Conservation (phyloP, 768 basidiomycete species). For the Lentinus tigrinus region DNA sequence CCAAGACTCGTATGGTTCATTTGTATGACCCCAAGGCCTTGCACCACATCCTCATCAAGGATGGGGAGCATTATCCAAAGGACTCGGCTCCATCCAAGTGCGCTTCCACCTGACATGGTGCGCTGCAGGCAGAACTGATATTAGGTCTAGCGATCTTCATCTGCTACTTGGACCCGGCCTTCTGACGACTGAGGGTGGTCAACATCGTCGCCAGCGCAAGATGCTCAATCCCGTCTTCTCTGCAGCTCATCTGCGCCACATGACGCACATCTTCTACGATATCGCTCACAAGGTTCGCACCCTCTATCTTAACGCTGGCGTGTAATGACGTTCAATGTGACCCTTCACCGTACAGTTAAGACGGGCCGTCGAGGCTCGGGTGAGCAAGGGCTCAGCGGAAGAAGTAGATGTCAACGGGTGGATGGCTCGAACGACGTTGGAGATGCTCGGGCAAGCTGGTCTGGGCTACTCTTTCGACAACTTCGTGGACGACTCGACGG, state of each 20-base stretch:
- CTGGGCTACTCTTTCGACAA: slow-evolving; percentile 38
- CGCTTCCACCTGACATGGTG: neutral
- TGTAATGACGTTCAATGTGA: neutral
- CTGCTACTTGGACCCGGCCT: slow-evolving; percentile 15
- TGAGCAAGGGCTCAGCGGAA: neutral
- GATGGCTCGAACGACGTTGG: slow-evolving; percentile 43
- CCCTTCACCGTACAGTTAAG: neutral
- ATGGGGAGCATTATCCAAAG: slow-evolving; percentile 38
- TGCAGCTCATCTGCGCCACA: slow-evolving; percentile 19
- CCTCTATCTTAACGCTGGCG: neutral
- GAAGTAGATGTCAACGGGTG: slow-evolving; percentile 29
- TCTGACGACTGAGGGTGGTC: slow-evolving; percentile 9
- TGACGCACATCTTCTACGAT: slow-evolving; percentile 22
- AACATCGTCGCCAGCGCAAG: slow-evolving; percentile 22
- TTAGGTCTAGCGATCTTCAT: neutral
- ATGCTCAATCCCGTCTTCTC: slow-evolving; percentile 25
- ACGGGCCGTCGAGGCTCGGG: neutral
- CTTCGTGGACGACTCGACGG: slow-evolving; percentile 31
- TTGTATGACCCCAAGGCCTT: slow-evolving; percentile 47
- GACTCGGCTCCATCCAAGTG: neutral
- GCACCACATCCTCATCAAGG: slow-evolving; percentile 46
- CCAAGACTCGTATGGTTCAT: slow-evolving; percentile 47
- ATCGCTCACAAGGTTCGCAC: slow-evolving; percentile 14
- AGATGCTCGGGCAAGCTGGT: slow-evolving; percentile 41
- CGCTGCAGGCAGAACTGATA: neutral